phyloP scores from a whole-genome alignment of 371 early-diverging fungal species.

The Syncephalastrum sp. region DNA sequence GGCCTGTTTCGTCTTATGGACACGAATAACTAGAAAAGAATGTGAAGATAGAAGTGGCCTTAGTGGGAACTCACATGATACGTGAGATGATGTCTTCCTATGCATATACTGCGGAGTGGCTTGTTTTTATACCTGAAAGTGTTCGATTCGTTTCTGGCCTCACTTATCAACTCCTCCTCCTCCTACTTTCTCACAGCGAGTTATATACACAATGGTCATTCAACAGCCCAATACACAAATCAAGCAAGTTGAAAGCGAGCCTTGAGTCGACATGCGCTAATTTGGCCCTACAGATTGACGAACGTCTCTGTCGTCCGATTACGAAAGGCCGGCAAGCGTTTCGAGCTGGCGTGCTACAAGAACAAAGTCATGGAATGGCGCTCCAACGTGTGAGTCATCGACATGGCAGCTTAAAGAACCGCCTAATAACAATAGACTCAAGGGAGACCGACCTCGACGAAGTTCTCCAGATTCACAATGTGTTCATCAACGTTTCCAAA shows the following conservation, averaged over 20 bases:
- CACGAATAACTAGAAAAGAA: no score
- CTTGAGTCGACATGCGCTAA: not conserved
- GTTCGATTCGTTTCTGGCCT: no score
- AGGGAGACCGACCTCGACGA: slow-evolving; percentile 96
- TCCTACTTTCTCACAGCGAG: not conserved
- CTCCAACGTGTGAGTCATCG: slow-evolving; percentile 73
- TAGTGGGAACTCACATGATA: no score
- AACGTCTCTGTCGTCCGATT: slow-evolving; percentile 96
- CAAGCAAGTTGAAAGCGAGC: slow-evolving; percentile 34
- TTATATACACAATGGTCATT: slow-evolving; percentile 33
- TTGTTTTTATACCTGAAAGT: no score
- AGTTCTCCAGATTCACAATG: slow-evolving; percentile 90
- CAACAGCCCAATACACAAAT: slow-evolving; percentile 54
- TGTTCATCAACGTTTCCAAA: slow-evolving; percentile 95
- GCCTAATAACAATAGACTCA: slow-evolving; percentile 2
- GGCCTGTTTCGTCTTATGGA: no score
- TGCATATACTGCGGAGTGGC: no score
- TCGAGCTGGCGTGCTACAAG: slow-evolving; percentile 98
- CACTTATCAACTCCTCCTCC: not conserved
- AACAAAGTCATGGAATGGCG: slow-evolving; percentile 99
- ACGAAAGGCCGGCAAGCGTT: slow-evolving; percentile 96
- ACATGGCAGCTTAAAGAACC: no score
- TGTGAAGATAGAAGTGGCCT: no score
- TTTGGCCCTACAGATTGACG: slow-evolving; percentile 61
- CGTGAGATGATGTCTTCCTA: no score